Evolutionary conservation across 805 yeast genomes (phyloP).

Genomic region (Pichia deserticola): DNA sequence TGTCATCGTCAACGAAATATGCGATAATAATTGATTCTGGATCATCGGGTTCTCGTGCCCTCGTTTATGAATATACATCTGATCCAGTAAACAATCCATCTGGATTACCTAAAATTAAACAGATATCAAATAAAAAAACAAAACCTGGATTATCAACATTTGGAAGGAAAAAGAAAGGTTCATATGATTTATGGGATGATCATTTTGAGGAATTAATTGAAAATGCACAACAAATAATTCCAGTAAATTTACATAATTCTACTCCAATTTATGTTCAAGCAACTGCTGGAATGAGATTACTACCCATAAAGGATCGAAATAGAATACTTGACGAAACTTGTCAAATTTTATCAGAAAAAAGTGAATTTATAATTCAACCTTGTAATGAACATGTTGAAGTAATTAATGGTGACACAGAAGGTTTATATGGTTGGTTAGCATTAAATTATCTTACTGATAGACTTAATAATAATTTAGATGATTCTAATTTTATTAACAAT

Average conservation of each 20-base stretch:
- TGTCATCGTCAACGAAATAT: constrained; percentile 32
- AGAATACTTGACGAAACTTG: constrained; percentile 58
- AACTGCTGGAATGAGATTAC: constrained; percentile 92
- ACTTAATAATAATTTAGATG: constrained; percentile 40
- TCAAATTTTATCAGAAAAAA: constrained; percentile 39
- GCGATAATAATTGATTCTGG: constrained; percentile 95
- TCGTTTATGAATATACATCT: constrained; percentile 69
- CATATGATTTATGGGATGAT: constrained; percentile 51
- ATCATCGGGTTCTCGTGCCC: constrained; percentile 87
- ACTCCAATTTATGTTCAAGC: constrained; percentile 92
- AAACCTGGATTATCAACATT: constrained; percentile 80
- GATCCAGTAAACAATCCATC: constrained; percentile 23
- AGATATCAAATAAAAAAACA: constrained; percentile 63
- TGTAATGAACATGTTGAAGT: constrained; percentile 73
- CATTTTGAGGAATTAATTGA: constrained; percentile 62
- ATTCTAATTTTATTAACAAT: not conserved
- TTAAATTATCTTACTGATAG: constrained; percentile 75
- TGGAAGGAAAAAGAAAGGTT: constrained; percentile 36
- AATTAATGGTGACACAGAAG: constrained; percentile 93
- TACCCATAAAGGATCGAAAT: constrained; percentile 47
- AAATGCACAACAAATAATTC: constrained; percentile 67
- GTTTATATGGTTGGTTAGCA: constrained; percentile 92
- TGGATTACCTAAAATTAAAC: constrained; percentile 22
- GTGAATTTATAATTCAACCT: constrained; percentile 47
- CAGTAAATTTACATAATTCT: constrained; percentile 44